phyloP scores from a whole-genome alignment of 176 grass and related monocot species.

The Carex scoparia region DNA sequence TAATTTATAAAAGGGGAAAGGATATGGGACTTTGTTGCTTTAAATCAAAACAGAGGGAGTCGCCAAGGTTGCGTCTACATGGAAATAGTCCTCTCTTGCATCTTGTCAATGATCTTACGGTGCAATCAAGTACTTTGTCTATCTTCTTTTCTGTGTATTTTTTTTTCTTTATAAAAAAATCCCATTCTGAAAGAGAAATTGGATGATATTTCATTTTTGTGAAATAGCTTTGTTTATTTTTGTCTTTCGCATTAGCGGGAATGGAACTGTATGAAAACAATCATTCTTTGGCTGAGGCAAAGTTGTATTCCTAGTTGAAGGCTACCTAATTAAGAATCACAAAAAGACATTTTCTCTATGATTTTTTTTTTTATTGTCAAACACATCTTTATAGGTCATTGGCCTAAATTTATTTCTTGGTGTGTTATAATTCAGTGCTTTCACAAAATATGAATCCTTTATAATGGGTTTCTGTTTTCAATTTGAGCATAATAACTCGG shows the following conservation, averaged over 20 bases:
- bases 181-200: neutral
- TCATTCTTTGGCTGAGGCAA: neutral
- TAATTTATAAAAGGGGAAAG: neutral
- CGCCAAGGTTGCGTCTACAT: neutral
- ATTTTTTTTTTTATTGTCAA: neutral
- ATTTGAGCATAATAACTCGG: neutral
- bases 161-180: neutral
- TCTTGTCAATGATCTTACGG: slow-evolving; percentile 30
- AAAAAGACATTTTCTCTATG: neutral
- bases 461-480: neutral
- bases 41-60: slow-evolving; percentile 22
- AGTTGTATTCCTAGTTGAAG: neutral
- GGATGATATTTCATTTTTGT: neutral
- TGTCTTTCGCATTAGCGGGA: neutral
- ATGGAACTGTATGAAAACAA: neutral
- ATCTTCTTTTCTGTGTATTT: neutral
- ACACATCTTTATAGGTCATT: slow-evolving; percentile 2
- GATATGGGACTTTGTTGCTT: slow-evolving; percentile 37
- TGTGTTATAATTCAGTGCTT: neutral
- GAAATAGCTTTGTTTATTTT: neutral
- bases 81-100: slow-evolving; percentile 21
- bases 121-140: slow-evolving; percentile 27
- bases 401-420: neutral
- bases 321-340: neutral
- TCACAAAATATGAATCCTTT: neutral